Percentiles rank a stretch among this genome's conserved stretches.
Conservation (phyloP, 2,329 filamentous ascomycete species). For the Gliomastix tumulicola region DNA sequence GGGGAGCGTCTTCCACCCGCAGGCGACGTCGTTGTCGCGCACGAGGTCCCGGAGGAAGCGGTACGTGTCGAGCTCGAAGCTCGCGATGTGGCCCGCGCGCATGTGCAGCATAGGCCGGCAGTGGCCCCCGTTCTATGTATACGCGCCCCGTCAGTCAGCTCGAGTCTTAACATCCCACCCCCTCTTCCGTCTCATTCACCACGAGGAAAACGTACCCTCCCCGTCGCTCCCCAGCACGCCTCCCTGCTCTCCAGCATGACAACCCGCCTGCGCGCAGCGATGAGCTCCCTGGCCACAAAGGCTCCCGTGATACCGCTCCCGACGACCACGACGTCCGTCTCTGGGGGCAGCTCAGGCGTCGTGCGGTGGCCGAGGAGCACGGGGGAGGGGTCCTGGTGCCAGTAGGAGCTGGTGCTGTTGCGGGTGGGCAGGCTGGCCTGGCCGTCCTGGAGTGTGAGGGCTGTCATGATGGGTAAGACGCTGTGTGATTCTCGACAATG, state of each 20-base stretch:
- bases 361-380: constrained; percentile 61
- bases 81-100: constrained; percentile 50
- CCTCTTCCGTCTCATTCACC: too few relatives aligned
- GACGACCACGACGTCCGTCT: constrained; percentile 63
- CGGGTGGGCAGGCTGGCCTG: constrained; percentile 52
- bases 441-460: constrained; percentile 16
- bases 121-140: constrained; percentile 57
- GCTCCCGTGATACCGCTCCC: constrained; percentile 73
- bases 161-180: too few relatives aligned
- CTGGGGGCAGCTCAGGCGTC: constrained; percentile 52
- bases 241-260: constrained; percentile 73
- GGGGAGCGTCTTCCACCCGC: constrained; percentile 59
- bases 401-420: constrained; percentile 61
- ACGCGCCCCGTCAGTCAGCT: not conserved
- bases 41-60: constrained; percentile 52
- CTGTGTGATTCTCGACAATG: too few relatives aligned
- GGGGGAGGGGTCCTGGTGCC: constrained; percentile 62
- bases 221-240: constrained; percentile 77
- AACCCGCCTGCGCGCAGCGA: constrained; percentile 41
- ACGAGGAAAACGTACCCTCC: constrained; percentile 58
- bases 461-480: constrained; percentile 28
- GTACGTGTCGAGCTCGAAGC: constrained; percentile 69
- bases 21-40: constrained; percentile 49
- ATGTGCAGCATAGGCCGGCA: constrained; percentile 67
- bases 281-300: constrained; percentile 60